A percentile compares a stretch with the other conserved stretches of the same genome.
These are phyloP conservation scores for Pichia gijzeniarum DNA, from an alignment of 805 yeast species.

Conservation along the genomic window DNA sequence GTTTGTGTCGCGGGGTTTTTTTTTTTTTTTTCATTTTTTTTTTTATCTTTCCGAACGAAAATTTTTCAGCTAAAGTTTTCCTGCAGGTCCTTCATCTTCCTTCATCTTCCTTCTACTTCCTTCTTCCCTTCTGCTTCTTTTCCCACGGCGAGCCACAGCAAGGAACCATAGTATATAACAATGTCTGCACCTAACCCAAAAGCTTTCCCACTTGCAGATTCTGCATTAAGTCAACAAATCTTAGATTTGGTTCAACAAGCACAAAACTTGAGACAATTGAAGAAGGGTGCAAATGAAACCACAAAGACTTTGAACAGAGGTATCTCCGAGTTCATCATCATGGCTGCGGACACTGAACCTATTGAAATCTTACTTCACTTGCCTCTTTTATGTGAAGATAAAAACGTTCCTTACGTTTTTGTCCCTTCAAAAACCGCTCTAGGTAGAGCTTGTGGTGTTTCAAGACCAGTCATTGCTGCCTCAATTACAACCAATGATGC, in stretches of 20 bases:
- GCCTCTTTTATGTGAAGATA: conserved; percentile 97
- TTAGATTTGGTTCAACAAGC: conserved; percentile 98
- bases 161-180: conserved; percentile 32
- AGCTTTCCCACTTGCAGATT: conserved; percentile 98
- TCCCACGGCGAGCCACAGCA: conserved; percentile 42
- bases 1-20: not conserved
- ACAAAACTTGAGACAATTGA: conserved; percentile 94
- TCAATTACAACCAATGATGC: conserved; percentile 98
- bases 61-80: no score
- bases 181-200: conserved; percentile 94
- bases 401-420: conserved; percentile 98
- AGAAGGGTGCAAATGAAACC: conserved; percentile 99
- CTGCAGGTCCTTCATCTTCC: not conserved
- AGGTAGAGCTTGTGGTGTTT: conserved; percentile 99
- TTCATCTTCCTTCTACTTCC: not conserved
- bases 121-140: not conserved
- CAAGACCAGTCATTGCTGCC: conserved; percentile 98
- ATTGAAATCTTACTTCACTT: conserved; percentile 96
- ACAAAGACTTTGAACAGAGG: conserved; percentile 99
- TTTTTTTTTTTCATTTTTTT: conserved; percentile 1
- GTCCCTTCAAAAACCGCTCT: conserved; percentile 98
- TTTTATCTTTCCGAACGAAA: not conserved
- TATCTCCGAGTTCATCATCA: conserved; percentile 96
- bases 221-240: conserved; percentile 92
- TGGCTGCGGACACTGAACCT: conserved; percentile 99